These are phyloP conservation scores for Andrographis paniculata DNA, from an alignment of 305 asterid species.

Conservation along the genomic window DNA sequence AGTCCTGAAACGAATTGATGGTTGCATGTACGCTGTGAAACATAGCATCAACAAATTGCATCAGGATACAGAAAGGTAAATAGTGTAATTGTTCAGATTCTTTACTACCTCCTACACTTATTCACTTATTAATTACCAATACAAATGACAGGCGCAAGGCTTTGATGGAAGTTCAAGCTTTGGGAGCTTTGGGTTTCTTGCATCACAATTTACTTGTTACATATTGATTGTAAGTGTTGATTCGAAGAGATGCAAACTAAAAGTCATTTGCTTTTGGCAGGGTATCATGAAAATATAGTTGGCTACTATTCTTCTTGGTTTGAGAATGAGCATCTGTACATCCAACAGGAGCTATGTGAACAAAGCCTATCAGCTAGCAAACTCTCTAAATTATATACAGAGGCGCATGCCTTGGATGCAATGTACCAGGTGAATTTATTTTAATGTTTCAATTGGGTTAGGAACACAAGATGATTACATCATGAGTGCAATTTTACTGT, in stretches of 20 bases:
- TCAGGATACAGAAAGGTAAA: slow-evolving; percentile 72
- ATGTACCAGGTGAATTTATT: slow-evolving; percentile 65
- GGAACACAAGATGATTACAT: no score
- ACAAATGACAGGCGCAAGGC: slow-evolving; percentile 93
- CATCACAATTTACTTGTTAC: slow-evolving; percentile 7
- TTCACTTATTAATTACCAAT: slow-evolving; percentile 15
- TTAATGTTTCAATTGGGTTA: neutral
- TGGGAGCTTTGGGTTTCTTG: slow-evolving; percentile 79
- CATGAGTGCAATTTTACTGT: no score
- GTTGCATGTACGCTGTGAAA: slow-evolving; percentile 91
- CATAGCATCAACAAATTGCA: slow-evolving; percentile 55
- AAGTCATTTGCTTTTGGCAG: neutral
- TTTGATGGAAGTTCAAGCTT: slow-evolving; percentile 95
- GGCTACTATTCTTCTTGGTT: slow-evolving; percentile 89
- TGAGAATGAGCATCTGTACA: slow-evolving; percentile 78
- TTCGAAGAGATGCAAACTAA: slow-evolving; percentile 17
- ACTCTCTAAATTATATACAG: slow-evolving; percentile 38
- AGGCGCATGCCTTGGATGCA: slow-evolving; percentile 55
- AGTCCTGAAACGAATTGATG: slow-evolving; percentile 84
- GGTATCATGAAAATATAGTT: slow-evolving; percentile 70
- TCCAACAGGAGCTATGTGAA: slow-evolving; percentile 94
- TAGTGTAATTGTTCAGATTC: neutral
- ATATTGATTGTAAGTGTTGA: slow-evolving; percentile 3
- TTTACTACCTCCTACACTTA: slow-evolving; percentile 15
- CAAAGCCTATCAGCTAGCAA: slow-evolving; percentile 53